phyloP scores from a whole-genome alignment of 2,329 filamentous ascomycete genomes.

The Colletotrichum salicis region DNA sequence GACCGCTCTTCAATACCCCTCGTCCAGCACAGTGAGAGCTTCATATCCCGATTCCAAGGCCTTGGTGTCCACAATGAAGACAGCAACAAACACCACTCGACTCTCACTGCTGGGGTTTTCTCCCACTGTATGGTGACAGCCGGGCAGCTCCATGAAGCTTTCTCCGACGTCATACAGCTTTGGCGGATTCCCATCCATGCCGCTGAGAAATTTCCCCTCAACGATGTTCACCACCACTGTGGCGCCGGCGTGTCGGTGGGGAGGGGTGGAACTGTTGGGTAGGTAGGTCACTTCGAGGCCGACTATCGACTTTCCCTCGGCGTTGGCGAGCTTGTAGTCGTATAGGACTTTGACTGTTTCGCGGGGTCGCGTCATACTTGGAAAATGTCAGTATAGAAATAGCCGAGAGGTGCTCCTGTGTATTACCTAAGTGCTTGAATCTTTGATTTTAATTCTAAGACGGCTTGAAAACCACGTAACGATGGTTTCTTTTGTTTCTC shows the following conservation, averaged over 20 bases:
- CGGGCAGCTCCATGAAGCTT: slow-evolving; percentile 55
- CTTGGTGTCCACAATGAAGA: background rate
- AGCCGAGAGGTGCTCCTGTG: background rate
- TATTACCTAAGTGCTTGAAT: background rate
- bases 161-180: slow-evolving; percentile 49
- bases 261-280: slow-evolving; percentile 51
- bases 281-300: slow-evolving; percentile 50
- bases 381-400: background rate
- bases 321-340: slow-evolving; percentile 49
- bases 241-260: slow-evolving; percentile 58
- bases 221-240: slow-evolving; percentile 52
- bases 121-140: slow-evolving; percentile 59
- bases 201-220: slow-evolving; percentile 53
- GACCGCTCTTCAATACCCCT: background rate
- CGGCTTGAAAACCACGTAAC: fast-evolving
- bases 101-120: slow-evolving; percentile 51
- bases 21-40: background rate
- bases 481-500: background rate
- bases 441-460: background rate
- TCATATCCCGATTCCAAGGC: background rate
- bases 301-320: slow-evolving; percentile 52
- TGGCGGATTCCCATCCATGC: slow-evolving; percentile 60
- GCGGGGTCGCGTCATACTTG: slow-evolving; percentile 9
- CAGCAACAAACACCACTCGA: background rate
- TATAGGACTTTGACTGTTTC: slow-evolving; percentile 26